Conservation (phyloP, 2,329 filamentous ascomycete species). For the Colletotrichum scovillei region DNA sequence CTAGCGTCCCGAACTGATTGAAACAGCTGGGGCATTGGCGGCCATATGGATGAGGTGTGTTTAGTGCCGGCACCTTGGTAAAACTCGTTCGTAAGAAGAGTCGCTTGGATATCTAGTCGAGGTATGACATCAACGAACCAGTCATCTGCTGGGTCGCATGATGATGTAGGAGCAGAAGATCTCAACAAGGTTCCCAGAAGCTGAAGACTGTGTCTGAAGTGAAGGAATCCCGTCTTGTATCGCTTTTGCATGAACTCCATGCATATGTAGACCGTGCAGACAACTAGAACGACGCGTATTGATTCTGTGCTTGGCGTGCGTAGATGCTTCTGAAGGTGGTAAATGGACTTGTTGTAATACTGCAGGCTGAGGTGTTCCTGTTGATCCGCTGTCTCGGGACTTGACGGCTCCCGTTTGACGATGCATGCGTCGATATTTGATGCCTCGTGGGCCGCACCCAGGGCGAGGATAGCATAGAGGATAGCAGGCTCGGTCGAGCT, state of each 20-base stretch:
- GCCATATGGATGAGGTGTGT: not conserved
- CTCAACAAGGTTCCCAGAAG: conserved; percentile 44
- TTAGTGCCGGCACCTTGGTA: not conserved
- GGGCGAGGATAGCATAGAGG: conserved; percentile 49
- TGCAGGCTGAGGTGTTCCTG: conserved; percentile 43
- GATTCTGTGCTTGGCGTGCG: conserved; percentile 41
- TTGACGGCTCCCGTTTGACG: conserved; percentile 41
- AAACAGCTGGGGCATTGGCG: not conserved
- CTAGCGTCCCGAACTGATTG: conserved; percentile 13
- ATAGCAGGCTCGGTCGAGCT: conserved; percentile 50
- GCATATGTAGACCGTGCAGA: conserved; percentile 50
- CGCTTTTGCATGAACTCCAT: conserved; percentile 50
- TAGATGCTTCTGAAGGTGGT: conserved; percentile 48
- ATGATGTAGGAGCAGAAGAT: conserved; percentile 23
- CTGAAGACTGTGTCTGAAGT: conserved; percentile 55
- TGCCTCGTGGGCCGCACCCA: not conserved
- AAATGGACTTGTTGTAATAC: conserved; percentile 52
- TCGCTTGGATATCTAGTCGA: conserved; percentile 43
- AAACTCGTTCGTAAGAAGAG: conserved; percentile 36
- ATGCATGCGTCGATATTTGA: conserved; percentile 39
- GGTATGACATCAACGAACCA: conserved; percentile 57
- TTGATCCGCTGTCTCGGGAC: not conserved
- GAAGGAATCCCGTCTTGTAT: conserved; percentile 49
- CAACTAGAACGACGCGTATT: conserved; percentile 50
- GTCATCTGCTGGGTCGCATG: conserved; percentile 46